Percentiles rank a stretch among this genome's conserved stretches.
Conservation (phyloP, 768 basidiomycete species). For the Boletus bicolor region DNA sequence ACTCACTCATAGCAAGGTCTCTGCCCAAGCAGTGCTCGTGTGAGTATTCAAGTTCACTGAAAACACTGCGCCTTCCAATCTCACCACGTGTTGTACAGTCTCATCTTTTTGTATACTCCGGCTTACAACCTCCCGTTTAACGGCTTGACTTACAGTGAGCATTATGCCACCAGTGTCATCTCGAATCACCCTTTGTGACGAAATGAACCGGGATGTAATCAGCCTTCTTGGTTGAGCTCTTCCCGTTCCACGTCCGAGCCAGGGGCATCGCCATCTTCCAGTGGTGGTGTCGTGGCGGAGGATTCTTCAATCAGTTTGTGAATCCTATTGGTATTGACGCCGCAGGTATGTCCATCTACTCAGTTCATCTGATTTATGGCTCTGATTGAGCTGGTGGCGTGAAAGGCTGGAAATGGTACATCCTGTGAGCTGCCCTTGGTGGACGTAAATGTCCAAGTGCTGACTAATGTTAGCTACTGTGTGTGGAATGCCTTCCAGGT, state of each 20-base stretch:
- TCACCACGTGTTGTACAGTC: not conserved
- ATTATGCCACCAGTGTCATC: not conserved
- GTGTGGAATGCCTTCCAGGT: constrained; percentile 14
- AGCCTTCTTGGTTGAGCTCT: constrained; percentile 63
- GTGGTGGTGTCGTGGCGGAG: constrained; percentile 45
- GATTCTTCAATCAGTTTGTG: constrained; percentile 2
- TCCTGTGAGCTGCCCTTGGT: constrained; percentile 3
- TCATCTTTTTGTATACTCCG: constrained; percentile 18
- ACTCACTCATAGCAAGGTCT: constrained; percentile 1
- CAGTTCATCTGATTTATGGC: not conserved
- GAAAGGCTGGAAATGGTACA: constrained; percentile 16
- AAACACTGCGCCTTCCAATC: not conserved
- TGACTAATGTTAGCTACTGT: constrained; percentile 12
- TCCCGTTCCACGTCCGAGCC: constrained; percentile 58
- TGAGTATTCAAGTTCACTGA: not conserved
- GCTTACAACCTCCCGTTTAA: constrained; percentile 16
- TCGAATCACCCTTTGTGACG: not conserved
- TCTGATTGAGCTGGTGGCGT: not conserved
- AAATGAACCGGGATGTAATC: not conserved
- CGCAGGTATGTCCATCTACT: constrained; percentile 1
- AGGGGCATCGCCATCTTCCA: constrained; percentile 62
- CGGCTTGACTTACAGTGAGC: constrained; percentile 10
- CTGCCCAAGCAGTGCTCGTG: constrained; percentile 10
- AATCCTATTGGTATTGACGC: constrained; percentile 17
- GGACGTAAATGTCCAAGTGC: not conserved